A percentile compares a stretch with the other conserved stretches of the same genome.
These are phyloP conservation scores for Mucor lusitanicus DNA, from an alignment of 371 early-diverging fungal species.

Conservation along the genomic window DNA sequence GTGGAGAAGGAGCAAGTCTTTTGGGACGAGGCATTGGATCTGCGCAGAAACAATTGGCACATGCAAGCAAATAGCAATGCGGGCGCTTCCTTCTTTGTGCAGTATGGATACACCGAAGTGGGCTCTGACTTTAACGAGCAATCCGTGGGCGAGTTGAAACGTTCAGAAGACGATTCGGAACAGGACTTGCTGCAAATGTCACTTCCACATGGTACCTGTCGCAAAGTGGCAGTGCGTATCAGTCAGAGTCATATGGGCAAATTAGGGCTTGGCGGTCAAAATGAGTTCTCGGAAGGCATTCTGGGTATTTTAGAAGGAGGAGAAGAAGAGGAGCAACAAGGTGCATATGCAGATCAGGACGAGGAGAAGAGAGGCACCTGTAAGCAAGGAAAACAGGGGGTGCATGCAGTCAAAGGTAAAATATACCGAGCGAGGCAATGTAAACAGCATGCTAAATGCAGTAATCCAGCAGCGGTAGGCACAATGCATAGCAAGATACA, in stretches of 20 bases:
- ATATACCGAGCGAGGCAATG: not conserved
- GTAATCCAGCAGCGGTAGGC: not conserved
- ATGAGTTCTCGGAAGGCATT: conserved; percentile 18
- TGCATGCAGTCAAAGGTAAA: not conserved
- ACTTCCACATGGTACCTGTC: conserved; percentile 20
- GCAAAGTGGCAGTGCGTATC: conserved; percentile 21
- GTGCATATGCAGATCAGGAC: not conserved
- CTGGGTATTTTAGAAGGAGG: conserved; percentile 11
- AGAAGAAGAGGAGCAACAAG: not conserved
- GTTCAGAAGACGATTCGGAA: not conserved
- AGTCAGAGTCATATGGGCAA: conserved; percentile 24
- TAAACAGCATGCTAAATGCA: not conserved
- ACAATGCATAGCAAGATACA: conserved; percentile 31
- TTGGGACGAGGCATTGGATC: conserved; percentile 68
- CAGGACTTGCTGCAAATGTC: conserved; percentile 11
- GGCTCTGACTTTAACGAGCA: conserved; percentile 33
- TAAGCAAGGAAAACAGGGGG: not conserved
- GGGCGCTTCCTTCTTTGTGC: conserved; percentile 42
- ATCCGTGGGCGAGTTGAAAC: conserved; percentile 28
- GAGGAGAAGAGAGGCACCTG: not conserved
- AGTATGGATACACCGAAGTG: conserved; percentile 60
- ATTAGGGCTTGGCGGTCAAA: conserved; percentile 8
- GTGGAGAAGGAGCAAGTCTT: conserved; percentile 64
- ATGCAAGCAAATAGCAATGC: conserved; percentile 52
- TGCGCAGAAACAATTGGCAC: conserved; percentile 68